Base-by-base conservation (phyloP, 768 basidiomycete genomes). In the Sistotremastrum niveocremeum region DNA sequence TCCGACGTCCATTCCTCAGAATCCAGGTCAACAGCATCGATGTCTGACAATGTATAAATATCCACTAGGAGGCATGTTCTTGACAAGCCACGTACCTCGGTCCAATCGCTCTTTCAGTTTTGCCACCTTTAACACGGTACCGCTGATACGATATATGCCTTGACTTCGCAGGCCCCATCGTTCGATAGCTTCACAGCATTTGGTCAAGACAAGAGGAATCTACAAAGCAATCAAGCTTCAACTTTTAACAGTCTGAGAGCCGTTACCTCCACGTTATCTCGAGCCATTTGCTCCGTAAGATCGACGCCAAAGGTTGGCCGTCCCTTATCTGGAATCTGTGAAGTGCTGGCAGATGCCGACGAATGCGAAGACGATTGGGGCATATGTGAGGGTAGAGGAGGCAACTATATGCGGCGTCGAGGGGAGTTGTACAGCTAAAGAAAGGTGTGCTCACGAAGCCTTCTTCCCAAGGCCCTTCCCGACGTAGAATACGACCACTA, bases 141-240 rank as follows among this genome's bases (percentile, higher is more conserved):
- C 95, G 51, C 84, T 91, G 37, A 99, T 71, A 33, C 95, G 77
- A 62, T 98, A 99, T 41, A 99, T 85, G 32, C 95, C 95, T 60
- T 89, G 83, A 4, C 74, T 78, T 37, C 71, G 65, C 39, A 95
- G 62, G 6, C 95, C 94, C 55, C 90, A 73, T 59, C 79, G 84
- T 65, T 98, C 95, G 51, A 99, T 95, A 32, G 88, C 84, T 54
- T 80, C 72, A 49, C 85, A 85, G 54, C 93, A 97, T 60, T 91
- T 93, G 52, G 77, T 73, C 61, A 98, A 69, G 41, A 99, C 79
- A 4, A 67, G 71, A 7, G 95, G 95, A 8, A 98, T 20, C 20
- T 20, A 20, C 20, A 20, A 20, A 20, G 20, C 20, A 20, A 20
- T 20, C 20, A 20, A 20, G 20, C 20, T 20, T 20, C 20, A 20